Conservation (phyloP, 2,329 filamentous ascomycete genomes). For the Lizonia empirigonia region DNA sequence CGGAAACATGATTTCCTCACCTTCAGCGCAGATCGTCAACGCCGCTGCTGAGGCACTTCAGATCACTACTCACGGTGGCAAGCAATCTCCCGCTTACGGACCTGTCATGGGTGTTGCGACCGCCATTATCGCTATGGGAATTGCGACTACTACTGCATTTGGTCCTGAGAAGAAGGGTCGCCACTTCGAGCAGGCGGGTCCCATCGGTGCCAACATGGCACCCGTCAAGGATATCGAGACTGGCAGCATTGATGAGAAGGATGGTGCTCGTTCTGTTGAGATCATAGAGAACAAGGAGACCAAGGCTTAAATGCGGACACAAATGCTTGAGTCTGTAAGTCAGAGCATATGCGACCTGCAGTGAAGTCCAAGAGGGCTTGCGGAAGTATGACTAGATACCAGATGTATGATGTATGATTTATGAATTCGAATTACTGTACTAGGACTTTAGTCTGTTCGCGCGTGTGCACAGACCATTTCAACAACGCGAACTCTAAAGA, state of each 20-base stretch:
- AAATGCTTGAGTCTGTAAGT: neutral
- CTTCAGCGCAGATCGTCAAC: conserved; percentile 78
- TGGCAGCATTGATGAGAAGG: conserved; percentile 39
- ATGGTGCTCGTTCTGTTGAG: conserved; percentile 28
- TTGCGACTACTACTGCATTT: conserved; percentile 69
- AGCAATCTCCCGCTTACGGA: conserved; percentile 71
- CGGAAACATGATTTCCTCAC: conserved; percentile 75
- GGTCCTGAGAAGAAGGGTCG: conserved; percentile 77
- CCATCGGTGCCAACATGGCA: conserved; percentile 52
- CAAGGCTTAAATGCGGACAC: conserved; percentile 1
- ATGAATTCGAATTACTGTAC: conserved; percentile 3
- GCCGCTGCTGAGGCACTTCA: conserved; percentile 65
- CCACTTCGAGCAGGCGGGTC: conserved; percentile 66
- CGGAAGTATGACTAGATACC: conserved; percentile 1
- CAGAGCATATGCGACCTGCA: neutral
- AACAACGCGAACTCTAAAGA: too few species aligned
- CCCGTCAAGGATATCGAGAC: conserved; percentile 41
- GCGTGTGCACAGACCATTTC: too few species aligned
- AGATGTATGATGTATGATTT: neutral
- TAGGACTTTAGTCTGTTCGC: too few species aligned
- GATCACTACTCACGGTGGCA: conserved; percentile 60
- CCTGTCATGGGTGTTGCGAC: conserved; percentile 77
- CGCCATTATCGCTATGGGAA: conserved; percentile 74
- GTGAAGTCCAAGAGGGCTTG: neutral
- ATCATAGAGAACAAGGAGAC: conserved; percentile 21